phyloP scores from a whole-genome alignment of 192 early-diverging fungal genomes.

The Dissophora ornata region DNA sequence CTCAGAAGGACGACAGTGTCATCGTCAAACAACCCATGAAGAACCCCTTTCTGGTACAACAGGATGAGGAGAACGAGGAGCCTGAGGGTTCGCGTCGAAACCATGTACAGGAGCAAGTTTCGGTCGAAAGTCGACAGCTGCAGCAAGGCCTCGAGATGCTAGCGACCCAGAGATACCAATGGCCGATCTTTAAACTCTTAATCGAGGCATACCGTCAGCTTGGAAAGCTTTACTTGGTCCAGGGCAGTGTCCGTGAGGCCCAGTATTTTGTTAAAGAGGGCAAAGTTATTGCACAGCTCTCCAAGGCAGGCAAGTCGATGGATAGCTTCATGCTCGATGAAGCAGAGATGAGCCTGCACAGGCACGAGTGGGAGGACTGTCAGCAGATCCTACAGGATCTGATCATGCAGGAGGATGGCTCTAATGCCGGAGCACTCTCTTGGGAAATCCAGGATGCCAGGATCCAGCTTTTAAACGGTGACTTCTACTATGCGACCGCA shows the following conservation, averaged over 20 bases:
- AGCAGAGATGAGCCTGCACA: conserved; percentile 66
- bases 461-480: conserved; percentile 60
- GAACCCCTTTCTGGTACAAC: conserved; percentile 37
- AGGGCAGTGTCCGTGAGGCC: conserved; percentile 70
- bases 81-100: not conserved
- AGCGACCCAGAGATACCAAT: conserved; percentile 29
- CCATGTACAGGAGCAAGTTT: not conserved
- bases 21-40: conserved; percentile 16
- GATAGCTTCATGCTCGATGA: conserved; percentile 60
- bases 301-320: conserved; percentile 50
- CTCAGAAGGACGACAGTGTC: conserved; percentile 10
- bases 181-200: conserved; percentile 48
- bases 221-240: conserved; percentile 61
- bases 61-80: not conserved
- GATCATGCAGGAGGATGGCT: conserved; percentile 31
- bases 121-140: conserved; percentile 7
- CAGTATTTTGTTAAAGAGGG: conserved; percentile 74
- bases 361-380: conserved; percentile 58
- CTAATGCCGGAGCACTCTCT: not conserved
- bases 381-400: conserved; percentile 53
- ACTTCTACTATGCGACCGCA: conserved; percentile 57
- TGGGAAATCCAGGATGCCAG: conserved; percentile 45
- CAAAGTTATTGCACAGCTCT: conserved; percentile 58
- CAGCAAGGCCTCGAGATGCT: conserved; percentile 24
- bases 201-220: conserved; percentile 62